Evolutionary conservation across 1,284 basidiomycete genomes (phyloP), one percentile per base, ranked within the genome.

Genomic region (Apiotrichum akiyoshidainum): DNA sequence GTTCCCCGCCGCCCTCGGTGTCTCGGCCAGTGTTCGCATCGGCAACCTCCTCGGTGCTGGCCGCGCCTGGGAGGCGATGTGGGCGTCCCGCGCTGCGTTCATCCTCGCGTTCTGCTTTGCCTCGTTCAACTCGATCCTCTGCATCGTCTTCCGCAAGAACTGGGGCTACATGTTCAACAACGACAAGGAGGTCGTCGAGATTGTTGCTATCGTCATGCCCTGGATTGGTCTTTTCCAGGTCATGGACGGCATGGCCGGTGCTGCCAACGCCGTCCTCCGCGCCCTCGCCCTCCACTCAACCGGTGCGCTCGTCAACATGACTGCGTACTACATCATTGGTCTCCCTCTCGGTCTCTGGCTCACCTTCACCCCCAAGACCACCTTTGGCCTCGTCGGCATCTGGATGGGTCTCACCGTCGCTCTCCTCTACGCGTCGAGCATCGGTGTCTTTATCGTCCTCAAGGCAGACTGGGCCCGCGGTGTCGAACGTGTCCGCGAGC

Each of bases 101-200:
- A 54, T 89, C 17, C 80, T 90, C 72, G 83, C 83, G 0, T 69
- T 89, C 2, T 68, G 72, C 2, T 79, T 90, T 44, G 83, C 85
- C 3, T 68, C 80, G 3, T 68, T 87, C 26, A 85, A 84, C 67
- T 90, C 88, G 61, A 70, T 81, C 0, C 79, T 90, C 73, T 89
- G 90, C 73, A 68, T 92, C 64, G 72, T 83, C 14, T 90, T 91
- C 81, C 82, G 89, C 8, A 75, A 85, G 39, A 79, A 80, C 5
- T 92, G 90, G 88, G 91, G 83, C 4, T 86, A 87, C 69, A 75
- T 94, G 26, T 96, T 95, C 81, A 95, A 92, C 68, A 80, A 86
- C 55, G 92, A 95, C 76, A 82, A 84, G 9, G 81, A 87, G 84
- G 78, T 79, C 46, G 74, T 78, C 35, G 57, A 64, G 5, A 78